Base-by-base conservation (phyloP, 768 basidiomycete genomes). In the Gymnopilus junonius region DNA sequence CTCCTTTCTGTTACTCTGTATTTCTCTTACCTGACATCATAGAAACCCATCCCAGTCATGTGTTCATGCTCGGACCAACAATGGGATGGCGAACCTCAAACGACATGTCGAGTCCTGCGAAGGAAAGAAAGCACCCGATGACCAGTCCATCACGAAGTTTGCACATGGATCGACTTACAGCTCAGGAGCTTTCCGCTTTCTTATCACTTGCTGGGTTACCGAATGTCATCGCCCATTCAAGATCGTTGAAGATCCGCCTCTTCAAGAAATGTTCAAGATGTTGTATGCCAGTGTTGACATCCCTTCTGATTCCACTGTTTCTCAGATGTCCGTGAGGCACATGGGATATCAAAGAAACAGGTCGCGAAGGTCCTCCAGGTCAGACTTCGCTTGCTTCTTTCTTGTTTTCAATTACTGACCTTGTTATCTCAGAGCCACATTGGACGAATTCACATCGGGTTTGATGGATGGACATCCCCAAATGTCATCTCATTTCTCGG, bases 401-500 rank as follows among this genome's bases (percentile, higher is more conserved):
- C 17, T 23, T 35, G 1, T 4, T 14, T 10, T 20, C 8, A 21
- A 37, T 21, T 3, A 12, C 37, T 35, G 20, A 34, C 14, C 32
- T 32, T 17, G n/a, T 54, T 32, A 35, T 37, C 40, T 35, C 50
- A 73, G 71, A 56, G 55, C 12, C 60, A 70, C 45, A 25, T 60
- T 2, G 71, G 73, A 1, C 43, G 45, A n/a, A 35, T 74, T 1
- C 72, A 63, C 63, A 70, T 74, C 46, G 63, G 59, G 0, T 70
- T 67, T 1, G 73, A 77, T 63, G 68, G 61, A 1, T 77, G 75
- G 73, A 72, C 73, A 2, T 73, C 73, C 0, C 73, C 71, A 1
- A 73, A 76, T 48, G 61, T 69, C 35, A 43, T 61, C 2, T 61
- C 73, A 3, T 75, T 50, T 45, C 59, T 74, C n/a, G 73, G 66